Evolutionary conservation across 805 yeast genomes (phyloP).

Genomic region (Metschnikowia colocasiae): DNA sequence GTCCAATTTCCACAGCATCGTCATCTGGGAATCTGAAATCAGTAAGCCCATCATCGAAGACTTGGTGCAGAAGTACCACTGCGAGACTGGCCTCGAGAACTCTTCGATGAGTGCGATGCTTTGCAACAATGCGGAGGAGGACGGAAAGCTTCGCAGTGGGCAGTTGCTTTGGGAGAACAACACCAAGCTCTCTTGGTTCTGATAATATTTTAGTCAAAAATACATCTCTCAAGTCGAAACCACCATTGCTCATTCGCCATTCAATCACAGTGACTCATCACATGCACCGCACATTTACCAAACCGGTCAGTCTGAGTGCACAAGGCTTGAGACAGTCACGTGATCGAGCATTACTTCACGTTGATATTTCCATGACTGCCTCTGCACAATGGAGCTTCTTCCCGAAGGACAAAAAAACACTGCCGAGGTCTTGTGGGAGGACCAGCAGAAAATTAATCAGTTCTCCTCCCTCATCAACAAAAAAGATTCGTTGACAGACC

Average conservation of each 20-base stretch:
- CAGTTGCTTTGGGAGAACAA: slow-evolving; percentile 40
- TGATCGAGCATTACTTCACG: not conserved
- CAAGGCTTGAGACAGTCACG: not conserved
- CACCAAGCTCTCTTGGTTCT: slow-evolving; percentile 43
- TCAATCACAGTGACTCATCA: no score
- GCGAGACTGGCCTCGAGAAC: slow-evolving; percentile 29
- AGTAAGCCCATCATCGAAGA: slow-evolving; percentile 13
- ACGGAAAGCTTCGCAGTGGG: slow-evolving; percentile 23
- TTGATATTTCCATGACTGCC: not conserved
- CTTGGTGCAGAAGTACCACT: slow-evolving; percentile 16
- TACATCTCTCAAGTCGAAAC: no score
- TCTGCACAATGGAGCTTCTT: slow-evolving; percentile 39
- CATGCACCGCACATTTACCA: no score
- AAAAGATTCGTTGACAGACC: slow-evolving; percentile 54
- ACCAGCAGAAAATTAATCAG: slow-evolving; percentile 84
- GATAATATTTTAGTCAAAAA: not conserved
- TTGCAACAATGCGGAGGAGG: slow-evolving; percentile 25
- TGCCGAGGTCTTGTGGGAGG: slow-evolving; percentile 70
- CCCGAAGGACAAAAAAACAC: slow-evolving; percentile 56
- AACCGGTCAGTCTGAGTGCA: no score
- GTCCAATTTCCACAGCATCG: slow-evolving; percentile 20
- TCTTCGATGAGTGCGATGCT: slow-evolving; percentile 35
- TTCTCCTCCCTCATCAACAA: slow-evolving; percentile 79
- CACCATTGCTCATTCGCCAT: no score
- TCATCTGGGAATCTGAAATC: slow-evolving; percentile 36